Percentiles rank a stretch among this genome's conserved stretches.
Evolutionary conservation across 352 stramenopile species (phyloP).

Genomic region (Phytophthora tentaculata): DNA sequence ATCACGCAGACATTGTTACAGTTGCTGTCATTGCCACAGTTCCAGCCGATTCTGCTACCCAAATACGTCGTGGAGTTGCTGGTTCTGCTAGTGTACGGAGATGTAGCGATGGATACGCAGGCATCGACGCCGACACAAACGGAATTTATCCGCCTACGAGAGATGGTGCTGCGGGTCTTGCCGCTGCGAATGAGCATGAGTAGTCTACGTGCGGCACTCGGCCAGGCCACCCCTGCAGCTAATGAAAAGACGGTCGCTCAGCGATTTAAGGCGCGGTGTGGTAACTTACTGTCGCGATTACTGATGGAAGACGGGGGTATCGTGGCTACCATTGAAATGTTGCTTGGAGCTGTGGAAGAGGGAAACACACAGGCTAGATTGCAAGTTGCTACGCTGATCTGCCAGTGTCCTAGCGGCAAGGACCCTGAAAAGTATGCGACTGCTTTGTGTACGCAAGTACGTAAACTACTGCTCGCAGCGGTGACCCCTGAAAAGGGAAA

Average conservation of each 20-base stretch:
- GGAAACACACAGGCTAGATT: constrained; percentile 87
- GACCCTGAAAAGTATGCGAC: constrained; percentile 49
- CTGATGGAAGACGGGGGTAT: constrained; percentile 79
- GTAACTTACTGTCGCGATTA: constrained; percentile 59
- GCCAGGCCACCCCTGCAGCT: constrained; percentile 39
- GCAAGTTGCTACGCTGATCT: constrained; percentile 82
- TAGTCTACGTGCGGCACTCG: constrained; percentile 71
- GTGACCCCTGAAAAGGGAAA: constrained; percentile 48
- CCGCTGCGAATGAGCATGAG: constrained; percentile 78
- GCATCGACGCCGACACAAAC: constrained; percentile 18
- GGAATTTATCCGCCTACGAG: constrained; percentile 45
- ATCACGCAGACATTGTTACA: constrained; percentile 60
- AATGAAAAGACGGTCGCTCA: constrained; percentile 24
- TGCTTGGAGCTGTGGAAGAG: constrained; percentile 76
- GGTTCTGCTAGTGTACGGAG: constrained; percentile 67
- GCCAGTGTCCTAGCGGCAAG: constrained; percentile 61
- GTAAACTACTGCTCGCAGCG: constrained; percentile 51
- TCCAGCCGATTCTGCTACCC: constrained; percentile 79
- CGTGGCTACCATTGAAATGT: constrained; percentile 82
- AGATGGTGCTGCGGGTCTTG: constrained; percentile 56
- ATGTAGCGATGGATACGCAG: constrained; percentile 32
- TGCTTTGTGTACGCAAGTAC: constrained; percentile 62
- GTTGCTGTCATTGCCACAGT: constrained; percentile 71
- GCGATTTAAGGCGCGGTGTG: constrained; percentile 73
- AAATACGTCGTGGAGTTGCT: constrained; percentile 85